Conservation (phyloP, 495 filamentous ascomycete species). For the Penicillium nucicola region DNA sequence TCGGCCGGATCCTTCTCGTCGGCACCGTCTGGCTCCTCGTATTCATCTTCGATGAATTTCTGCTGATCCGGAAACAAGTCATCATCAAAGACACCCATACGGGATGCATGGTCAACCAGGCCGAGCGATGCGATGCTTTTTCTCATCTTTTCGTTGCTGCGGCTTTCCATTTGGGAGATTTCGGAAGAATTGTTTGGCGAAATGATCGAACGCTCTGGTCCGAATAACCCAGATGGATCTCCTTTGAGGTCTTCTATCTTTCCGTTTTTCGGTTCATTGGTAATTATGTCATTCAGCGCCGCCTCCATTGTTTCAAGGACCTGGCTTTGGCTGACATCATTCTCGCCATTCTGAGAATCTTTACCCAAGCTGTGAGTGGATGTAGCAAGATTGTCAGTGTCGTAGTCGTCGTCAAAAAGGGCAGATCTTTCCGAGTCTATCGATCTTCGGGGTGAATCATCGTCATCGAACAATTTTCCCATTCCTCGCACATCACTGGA, state of each 20-base stretch:
- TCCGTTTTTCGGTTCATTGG: conserved; percentile 64
- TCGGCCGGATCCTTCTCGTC: conserved; percentile 66
- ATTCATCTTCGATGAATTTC: conserved; percentile 81
- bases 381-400: conserved; percentile 58
- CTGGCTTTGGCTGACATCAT: conserved; percentile 41
- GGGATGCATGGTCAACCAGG: conserved; percentile 73
- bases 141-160: conserved; percentile 55
- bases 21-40: conserved; percentile 63
- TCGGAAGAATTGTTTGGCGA: conserved; percentile 60
- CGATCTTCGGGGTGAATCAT: conserved; percentile 50
- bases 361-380: conserved; percentile 57
- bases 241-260: conserved; percentile 60
- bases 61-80: conserved; percentile 92
- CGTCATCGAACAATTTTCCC: conserved; percentile 43
- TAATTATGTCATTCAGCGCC: conserved; percentile 93
- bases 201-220: conserved; percentile 45
- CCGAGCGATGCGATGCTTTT: conserved; percentile 89
- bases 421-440: conserved; percentile 54
- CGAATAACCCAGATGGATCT: conserved; percentile 30
- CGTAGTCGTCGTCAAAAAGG: conserved; percentile 65
- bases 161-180: conserved; percentile 33
- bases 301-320: conserved; percentile 92
- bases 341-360: conserved; percentile 48
- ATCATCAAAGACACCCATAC: conserved; percentile 89
- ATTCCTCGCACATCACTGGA: conserved; percentile 51